A percentile compares a stretch with the other conserved stretches of the same genome.
Evolutionary conservation across 345 rosid genomes (phyloP).

Genomic region (Eucalyptus pumila): DNA sequence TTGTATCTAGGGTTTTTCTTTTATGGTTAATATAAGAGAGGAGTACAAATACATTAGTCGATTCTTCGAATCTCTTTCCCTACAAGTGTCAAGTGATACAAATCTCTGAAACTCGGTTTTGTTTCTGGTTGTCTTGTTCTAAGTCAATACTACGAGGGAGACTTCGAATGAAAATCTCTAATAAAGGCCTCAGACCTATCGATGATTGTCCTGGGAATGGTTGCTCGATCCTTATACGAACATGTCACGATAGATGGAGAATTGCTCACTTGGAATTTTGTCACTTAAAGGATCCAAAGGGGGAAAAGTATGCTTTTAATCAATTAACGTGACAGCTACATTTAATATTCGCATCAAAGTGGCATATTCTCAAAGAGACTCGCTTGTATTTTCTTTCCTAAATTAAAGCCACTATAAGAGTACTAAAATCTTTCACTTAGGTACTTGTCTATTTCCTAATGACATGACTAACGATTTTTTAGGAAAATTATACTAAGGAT

Average conservation of each 20-base stretch:
- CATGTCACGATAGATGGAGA: neutral
- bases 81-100: neutral
- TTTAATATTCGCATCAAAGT: neutral
- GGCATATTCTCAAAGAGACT: neutral
- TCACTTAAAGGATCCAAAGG: neutral
- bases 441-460: neutral
- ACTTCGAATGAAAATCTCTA: neutral
- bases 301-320: neutral
- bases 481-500: neutral
- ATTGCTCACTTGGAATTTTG: neutral
- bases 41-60: neutral
- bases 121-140: neutral
- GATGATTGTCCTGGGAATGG: neutral
- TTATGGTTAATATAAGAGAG: neutral
- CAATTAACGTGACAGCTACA: neutral
- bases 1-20: neutral
- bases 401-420: neutral
- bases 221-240: neutral
- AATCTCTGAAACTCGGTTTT: neutral
- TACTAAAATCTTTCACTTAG: neutral
- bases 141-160: neutral
- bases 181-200: neutral
- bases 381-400: neutral
- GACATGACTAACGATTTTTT: neutral
- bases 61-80: neutral